These are phyloP conservation scores for Corymbia calophylla DNA, from an alignment of 441 rosid species.

Conservation along the genomic window DNA sequence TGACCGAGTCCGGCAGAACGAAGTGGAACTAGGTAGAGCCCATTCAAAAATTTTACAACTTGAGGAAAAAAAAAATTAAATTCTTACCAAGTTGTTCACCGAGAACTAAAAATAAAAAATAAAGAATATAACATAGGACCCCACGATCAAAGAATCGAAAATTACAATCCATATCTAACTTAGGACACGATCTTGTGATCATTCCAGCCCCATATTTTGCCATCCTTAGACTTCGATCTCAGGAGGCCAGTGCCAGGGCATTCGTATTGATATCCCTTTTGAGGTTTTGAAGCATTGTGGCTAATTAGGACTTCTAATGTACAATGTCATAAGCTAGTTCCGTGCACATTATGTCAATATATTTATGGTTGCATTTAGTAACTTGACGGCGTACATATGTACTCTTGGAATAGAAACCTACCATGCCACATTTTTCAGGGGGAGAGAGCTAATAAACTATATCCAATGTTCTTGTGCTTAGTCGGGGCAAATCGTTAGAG, in stretches of 20 bases:
- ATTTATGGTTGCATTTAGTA: neutral
- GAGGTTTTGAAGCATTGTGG: neutral
- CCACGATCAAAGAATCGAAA: neutral
- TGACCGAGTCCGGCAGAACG: neutral
- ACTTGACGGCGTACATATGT: neutral
- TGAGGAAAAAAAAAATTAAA: neutral
- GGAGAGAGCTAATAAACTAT: neutral
- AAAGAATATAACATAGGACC: neutral
- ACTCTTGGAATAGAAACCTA: neutral
- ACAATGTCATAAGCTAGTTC: neutral
- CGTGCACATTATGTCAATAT: neutral
- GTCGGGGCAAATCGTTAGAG: neutral
- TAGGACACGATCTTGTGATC: neutral
- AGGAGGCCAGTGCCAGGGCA: neutral
- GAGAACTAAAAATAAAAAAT: neutral
- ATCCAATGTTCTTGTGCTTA: neutral
- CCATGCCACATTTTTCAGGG: neutral
- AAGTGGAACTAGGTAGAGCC: neutral
- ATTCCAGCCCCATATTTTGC: neutral
- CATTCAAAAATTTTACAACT: neutral
- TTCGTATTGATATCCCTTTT: neutral
- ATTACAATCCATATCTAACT: neutral
- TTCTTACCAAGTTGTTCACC: neutral
- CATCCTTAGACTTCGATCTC: neutral
- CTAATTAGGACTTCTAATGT: neutral